Evolutionary conservation across 306 rosid genomes (phyloP).

Genomic region (Boehmeria nivea): DNA sequence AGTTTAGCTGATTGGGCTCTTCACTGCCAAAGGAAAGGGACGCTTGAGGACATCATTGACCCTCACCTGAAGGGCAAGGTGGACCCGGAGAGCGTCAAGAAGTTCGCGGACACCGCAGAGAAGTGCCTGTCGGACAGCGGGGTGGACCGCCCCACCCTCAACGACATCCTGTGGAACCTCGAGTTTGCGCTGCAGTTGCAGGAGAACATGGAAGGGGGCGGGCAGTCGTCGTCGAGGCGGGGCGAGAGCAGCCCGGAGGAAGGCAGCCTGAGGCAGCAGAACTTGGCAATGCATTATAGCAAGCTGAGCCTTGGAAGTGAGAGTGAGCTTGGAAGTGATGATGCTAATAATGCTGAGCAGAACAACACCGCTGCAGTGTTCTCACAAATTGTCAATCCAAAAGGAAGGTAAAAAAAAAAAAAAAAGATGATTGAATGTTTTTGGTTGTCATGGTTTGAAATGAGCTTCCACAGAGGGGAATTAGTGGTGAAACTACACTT

Average conservation of each 20-base stretch:
- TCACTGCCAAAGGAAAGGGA: conserved; percentile 39
- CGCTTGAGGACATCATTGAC: conserved; percentile 38
- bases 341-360: background rate
- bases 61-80: conserved; percentile 42
- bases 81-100: conserved; percentile 40
- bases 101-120: conserved; percentile 48
- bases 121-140: conserved; percentile 46
- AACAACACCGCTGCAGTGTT: conserved; percentile 27
- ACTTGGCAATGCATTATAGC: conserved; percentile 34
- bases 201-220: conserved; percentile 26
- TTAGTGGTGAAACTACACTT: background rate
- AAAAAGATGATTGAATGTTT: background rate
- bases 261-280: conserved; percentile 11
- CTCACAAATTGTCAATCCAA: conserved; percentile 45
- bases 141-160: conserved; percentile 38
- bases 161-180: conserved; percentile 48
- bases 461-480: conserved; percentile 3
- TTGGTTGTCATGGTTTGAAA: background rate
- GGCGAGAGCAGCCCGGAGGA: conserved; percentile 17
- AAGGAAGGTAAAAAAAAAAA: conserved; percentile 27
- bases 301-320: conserved; percentile 45
- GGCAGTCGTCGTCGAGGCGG: conserved; percentile 10
- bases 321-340: conserved; percentile 20
- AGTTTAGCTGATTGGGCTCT: conserved; percentile 54
- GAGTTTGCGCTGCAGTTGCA: conserved; percentile 48